Conservation (phyloP, 805 yeast species). For the Spathaspora sp. region DNA sequence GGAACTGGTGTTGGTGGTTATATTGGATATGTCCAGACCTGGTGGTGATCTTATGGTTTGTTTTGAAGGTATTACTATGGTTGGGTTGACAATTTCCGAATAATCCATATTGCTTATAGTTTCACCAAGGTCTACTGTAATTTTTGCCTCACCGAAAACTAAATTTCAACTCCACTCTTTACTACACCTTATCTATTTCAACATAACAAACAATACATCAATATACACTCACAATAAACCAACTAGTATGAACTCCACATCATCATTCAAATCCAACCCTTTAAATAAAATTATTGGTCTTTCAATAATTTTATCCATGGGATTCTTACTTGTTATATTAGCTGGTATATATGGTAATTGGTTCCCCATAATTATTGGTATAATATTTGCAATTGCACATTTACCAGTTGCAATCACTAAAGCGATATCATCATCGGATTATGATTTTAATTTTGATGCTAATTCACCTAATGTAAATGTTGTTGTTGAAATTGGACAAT, state of each 20-base stretch:
- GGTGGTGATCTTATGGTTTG: slow-evolving; percentile 12
- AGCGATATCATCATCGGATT: slow-evolving; percentile 31
- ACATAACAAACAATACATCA: neutral
- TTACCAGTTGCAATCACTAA: slow-evolving; percentile 34
- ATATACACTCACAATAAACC: neutral
- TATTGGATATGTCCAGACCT: slow-evolving; percentile 7
- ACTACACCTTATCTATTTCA: neutral
- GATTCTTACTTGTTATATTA: slow-evolving; percentile 81
- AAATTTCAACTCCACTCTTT: neutral
- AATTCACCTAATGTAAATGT: slow-evolving; percentile 26
- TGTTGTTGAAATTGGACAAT: slow-evolving; percentile 76
- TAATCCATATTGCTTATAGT: neutral
- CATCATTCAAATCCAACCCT: slow-evolving; percentile 43
- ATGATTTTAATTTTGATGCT: slow-evolving; percentile 42
- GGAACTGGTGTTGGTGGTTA: slow-evolving; percentile 1
- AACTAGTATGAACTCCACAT: neutral
- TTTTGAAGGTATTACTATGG: slow-evolving; percentile 2
- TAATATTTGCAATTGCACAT: slow-evolving; percentile 39
- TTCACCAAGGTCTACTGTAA: neutral
- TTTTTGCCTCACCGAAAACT: neutral
- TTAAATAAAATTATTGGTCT: slow-evolving; percentile 74
- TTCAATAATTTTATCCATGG: slow-evolving; percentile 77
- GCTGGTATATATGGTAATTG: slow-evolving; percentile 88
- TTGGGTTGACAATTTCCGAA: slow-evolving; percentile 9
- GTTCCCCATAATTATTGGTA: slow-evolving; percentile 75